A percentile compares a stretch with the other conserved stretches of the same genome.
Conservation (phyloP, 1,139 yeast genomes). For the Nadsonia starkeyi-henricii region DNA sequence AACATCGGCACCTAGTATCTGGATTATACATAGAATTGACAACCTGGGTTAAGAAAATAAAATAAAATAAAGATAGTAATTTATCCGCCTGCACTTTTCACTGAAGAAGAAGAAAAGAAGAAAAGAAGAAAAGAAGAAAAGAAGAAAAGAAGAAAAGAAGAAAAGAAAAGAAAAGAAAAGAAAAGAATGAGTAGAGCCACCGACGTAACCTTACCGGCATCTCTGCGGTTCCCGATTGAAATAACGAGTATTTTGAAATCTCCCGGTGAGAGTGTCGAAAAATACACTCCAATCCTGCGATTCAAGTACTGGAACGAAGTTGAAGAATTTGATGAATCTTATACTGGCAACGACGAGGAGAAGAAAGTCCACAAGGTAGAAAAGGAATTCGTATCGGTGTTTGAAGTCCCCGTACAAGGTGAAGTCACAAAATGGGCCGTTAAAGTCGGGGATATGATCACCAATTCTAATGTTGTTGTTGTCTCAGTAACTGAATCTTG, state of each 20-base stretch:
- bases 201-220: conserved; percentile 32
- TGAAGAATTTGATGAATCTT: conserved; percentile 26
- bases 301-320: conserved; percentile 51
- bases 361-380: conserved; percentile 17
- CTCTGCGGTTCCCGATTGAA: conserved; percentile 59
- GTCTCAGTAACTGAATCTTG: conserved; percentile 67
- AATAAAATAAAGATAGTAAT: too few relatives aligned
- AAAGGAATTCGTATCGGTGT: conserved; percentile 33
- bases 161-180: too few relatives aligned
- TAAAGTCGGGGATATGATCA: conserved; percentile 45
- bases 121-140: too few relatives aligned
- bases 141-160: too few relatives aligned
- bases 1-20: too few relatives aligned
- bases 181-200: conserved; percentile 16
- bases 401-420: conserved; percentile 79
- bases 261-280: conserved; percentile 34
- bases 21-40: too few relatives aligned
- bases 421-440: conserved; percentile 38
- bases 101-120: too few relatives aligned
- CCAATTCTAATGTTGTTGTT: conserved; percentile 28
- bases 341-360: conserved; percentile 17
- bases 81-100: too few relatives aligned
- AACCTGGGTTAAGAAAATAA: too few relatives aligned
- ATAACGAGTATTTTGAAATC: conserved; percentile 36
- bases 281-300: conserved; percentile 42